Percentiles rank a stretch among this genome's conserved stretches.
Evolutionary conservation across 2,329 filamentous ascomycete genomes (phyloP).

Genomic region (Diaporthe longicolla): DNA sequence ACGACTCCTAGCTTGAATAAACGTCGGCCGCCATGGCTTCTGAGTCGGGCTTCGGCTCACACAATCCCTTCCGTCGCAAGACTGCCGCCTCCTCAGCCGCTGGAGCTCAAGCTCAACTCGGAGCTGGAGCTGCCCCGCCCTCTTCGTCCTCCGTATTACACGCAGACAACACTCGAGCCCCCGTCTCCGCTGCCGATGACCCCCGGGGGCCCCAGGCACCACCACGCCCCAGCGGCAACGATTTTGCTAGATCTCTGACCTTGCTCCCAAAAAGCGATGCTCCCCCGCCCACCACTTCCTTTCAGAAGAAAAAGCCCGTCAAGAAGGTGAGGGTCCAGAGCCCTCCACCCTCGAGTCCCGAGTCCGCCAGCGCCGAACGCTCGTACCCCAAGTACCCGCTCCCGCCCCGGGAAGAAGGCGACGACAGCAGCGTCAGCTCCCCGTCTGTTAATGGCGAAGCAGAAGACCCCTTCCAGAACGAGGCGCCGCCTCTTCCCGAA

Average conservation of each 20-base stretch:
- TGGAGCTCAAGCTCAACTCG: slow-evolving; percentile 23
- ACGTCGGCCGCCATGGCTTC: slow-evolving; percentile 51
- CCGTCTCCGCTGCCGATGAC: background rate
- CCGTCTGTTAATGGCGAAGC: slow-evolving; percentile 48
- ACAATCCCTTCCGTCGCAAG: slow-evolving; percentile 69
- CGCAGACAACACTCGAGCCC: slow-evolving; percentile 14
- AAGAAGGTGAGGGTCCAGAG: slow-evolving; percentile 79
- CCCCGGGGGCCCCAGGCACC: slow-evolving; percentile 41
- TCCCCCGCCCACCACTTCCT: slow-evolving; percentile 51
- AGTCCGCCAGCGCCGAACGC: slow-evolving; percentile 58
- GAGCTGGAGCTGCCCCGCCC: slow-evolving; percentile 42
- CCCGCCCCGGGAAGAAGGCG: slow-evolving; percentile 49
- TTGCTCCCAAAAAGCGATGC: slow-evolving; percentile 51
- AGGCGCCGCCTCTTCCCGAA: slow-evolving; percentile 46
- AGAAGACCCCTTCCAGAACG: slow-evolving; percentile 52
- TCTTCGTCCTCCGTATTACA: slow-evolving; percentile 35
- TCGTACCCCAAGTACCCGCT: slow-evolving; percentile 49
- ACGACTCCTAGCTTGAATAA: slow-evolving; percentile 34
- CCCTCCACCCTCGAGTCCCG: slow-evolving; percentile 72
- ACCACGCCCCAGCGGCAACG: slow-evolving; percentile 49
- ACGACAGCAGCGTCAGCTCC: slow-evolving; percentile 49
- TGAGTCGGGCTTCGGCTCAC: slow-evolving; percentile 56
- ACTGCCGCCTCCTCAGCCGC: slow-evolving; percentile 41
- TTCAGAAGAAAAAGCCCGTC: slow-evolving; percentile 65
- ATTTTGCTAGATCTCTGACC: slow-evolving; percentile 51